phyloP scores from a whole-genome alignment of 1,284 basidiomycete genomes.

The Ustilago nuda region DNA sequence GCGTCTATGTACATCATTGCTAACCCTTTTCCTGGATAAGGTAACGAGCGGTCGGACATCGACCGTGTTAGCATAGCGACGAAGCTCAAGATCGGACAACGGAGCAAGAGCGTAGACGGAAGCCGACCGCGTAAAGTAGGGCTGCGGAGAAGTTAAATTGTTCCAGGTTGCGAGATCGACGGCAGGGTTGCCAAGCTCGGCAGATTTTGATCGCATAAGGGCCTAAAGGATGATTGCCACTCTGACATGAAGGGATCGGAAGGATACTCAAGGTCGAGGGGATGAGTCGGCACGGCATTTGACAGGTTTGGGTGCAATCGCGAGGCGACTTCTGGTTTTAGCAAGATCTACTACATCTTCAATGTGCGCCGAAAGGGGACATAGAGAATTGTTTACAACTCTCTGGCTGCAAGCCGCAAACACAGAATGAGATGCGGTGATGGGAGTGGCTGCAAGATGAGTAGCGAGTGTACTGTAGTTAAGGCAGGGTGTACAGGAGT shows the following conservation, averaged over 20 bases:
- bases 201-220: not conserved
- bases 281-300: not conserved
- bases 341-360: slow-evolving; percentile 17
- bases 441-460: not conserved
- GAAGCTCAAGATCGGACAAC: not conserved
- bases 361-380: not conserved
- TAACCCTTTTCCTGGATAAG: not conserved
- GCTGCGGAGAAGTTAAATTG: slow-evolving; percentile 18
- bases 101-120: not conserved
- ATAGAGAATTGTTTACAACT: not conserved
- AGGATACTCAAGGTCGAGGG: not conserved
- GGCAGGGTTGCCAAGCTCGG: slow-evolving; percentile 8
- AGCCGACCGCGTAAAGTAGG: not conserved
- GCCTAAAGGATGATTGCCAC: not conserved
- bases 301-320: not conserved
- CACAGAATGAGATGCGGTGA: not conserved
- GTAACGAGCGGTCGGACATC: not conserved
- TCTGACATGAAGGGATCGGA: not conserved
- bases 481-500: not conserved
- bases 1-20: not conserved
- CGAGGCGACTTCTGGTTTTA: slow-evolving; percentile 11
- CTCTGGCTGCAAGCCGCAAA: not conserved
- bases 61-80: not conserved
- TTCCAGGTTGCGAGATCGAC: not conserved
- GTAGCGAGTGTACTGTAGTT: not conserved